These are phyloP conservation scores for Scytalidium sp. DNA, from an alignment of 2,329 filamentous ascomycete genomes.

Conservation along the genomic window DNA sequence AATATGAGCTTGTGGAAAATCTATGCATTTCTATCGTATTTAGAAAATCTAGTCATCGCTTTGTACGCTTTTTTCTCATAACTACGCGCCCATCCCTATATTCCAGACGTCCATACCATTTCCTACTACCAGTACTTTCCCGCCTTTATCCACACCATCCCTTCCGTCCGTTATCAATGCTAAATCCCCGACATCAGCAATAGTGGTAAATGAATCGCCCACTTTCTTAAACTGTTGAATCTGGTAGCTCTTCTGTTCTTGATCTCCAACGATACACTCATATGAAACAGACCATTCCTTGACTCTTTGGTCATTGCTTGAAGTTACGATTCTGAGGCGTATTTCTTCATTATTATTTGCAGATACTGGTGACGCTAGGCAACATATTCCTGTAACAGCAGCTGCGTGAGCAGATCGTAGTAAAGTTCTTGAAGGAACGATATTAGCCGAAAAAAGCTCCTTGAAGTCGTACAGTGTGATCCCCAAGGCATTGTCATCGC, in stretches of 20 bases:
- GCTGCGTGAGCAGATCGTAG: constrained; percentile 66
- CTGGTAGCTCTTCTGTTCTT: constrained; percentile 11
- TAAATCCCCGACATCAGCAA: constrained; percentile 57
- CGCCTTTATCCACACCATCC: neutral
- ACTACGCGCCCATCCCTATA: neutral
- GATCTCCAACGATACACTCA: neutral
- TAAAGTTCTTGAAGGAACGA: constrained; percentile 19
- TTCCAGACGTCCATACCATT: constrained; percentile 31
- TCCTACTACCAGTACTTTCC: constrained; percentile 26
- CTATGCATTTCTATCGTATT: too few species aligned
- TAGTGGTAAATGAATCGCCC: constrained; percentile 53
- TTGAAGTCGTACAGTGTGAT: constrained; percentile 41
- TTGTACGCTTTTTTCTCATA: neutral
- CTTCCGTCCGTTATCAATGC: constrained; percentile 14
- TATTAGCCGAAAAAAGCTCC: neutral
- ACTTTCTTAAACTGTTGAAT: constrained; percentile 35
- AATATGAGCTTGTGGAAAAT: too few species aligned
- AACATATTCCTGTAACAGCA: constrained; percentile 57
- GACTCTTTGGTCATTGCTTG: constrained; percentile 60
- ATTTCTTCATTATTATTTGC: neutral
- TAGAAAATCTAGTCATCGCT: neutral
- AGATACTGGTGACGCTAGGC: neutral
- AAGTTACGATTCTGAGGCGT: constrained; percentile 36
- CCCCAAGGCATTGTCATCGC: constrained; percentile 83
- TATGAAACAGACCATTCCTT: constrained; percentile 46